Conservation (phyloP, 106 monocot species). For the Posidonia australis region DNA sequence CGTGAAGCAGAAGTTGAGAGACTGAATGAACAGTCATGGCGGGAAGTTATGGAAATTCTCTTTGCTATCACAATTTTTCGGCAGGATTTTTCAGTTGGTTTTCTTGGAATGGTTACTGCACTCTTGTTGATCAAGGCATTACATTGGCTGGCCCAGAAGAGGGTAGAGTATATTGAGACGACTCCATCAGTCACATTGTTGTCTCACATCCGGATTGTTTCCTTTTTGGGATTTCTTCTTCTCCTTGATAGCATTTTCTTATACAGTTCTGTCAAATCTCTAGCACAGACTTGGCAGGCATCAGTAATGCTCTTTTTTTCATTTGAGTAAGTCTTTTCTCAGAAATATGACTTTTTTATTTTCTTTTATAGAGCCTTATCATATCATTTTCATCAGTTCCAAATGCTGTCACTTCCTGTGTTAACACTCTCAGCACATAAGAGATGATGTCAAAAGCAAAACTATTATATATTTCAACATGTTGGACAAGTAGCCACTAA, state of each 20-base stretch:
- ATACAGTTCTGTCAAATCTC: slow-evolving; percentile 36
- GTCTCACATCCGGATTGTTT: slow-evolving; percentile 70
- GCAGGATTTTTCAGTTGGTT: slow-evolving; percentile 76
- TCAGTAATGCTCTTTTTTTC: slow-evolving; percentile 85
- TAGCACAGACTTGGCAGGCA: slow-evolving; percentile 49
- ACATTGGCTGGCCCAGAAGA: slow-evolving; percentile 95
- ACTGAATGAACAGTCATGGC: slow-evolving; percentile 91
- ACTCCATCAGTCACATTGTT: slow-evolving; percentile 72
- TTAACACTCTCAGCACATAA: too few species aligned
- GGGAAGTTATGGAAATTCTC: slow-evolving; percentile 90
- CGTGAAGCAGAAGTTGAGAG: slow-evolving; percentile 95
- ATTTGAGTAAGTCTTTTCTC: slow-evolving; percentile 65
- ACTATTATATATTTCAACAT: too few species aligned
- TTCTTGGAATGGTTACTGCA: slow-evolving; percentile 72
- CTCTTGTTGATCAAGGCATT: slow-evolving; percentile 76
- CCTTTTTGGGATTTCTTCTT: slow-evolving; percentile 76
- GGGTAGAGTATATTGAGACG: slow-evolving; percentile 90
- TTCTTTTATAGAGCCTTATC: neutral
- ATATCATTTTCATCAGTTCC: too few species aligned
- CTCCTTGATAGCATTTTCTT: slow-evolving; percentile 61
- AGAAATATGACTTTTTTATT: neutral
- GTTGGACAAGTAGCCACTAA: too few species aligned
- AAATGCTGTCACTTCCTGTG: too few species aligned
- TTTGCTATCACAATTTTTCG: slow-evolving; percentile 94
- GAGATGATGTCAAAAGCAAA: too few species aligned